phyloP scores from a whole-genome alignment of 306 rosid genomes.

The Biancaea sappan region DNA sequence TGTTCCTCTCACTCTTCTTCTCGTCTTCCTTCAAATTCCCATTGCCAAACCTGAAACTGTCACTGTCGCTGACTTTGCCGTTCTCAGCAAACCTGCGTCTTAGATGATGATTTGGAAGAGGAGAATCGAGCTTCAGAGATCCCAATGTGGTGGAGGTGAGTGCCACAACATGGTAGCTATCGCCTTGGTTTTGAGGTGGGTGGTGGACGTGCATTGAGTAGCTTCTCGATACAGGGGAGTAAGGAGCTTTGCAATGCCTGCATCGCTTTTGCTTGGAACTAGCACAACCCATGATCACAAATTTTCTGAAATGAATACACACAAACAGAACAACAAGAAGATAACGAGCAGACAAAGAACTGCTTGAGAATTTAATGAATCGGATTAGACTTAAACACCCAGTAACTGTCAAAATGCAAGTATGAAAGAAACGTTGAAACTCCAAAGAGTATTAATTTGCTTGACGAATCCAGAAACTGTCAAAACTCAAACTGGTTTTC shows the following conservation, averaged over 20 bases:
- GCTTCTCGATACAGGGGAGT: slow-evolving; percentile 66
- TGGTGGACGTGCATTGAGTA: slow-evolving; percentile 84
- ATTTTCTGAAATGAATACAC: background rate
- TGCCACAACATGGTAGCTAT: slow-evolving; percentile 81
- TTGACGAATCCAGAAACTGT: background rate
- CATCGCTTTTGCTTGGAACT: slow-evolving; percentile 74
- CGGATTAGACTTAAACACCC: background rate
- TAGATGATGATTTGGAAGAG: background rate
- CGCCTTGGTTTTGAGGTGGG: slow-evolving; percentile 64
- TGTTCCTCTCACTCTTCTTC: background rate
- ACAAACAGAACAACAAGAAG: background rate
- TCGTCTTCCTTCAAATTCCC: background rate
- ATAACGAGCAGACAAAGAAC: too few species aligned
- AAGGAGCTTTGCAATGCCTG: slow-evolving; percentile 55
- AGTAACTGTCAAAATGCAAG: too few species aligned
- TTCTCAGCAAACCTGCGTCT: background rate
- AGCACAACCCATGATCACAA: slow-evolving; percentile 74
- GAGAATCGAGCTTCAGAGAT: slow-evolving; percentile 51
- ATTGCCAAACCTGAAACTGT: slow-evolving; percentile 16
- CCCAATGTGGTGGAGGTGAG: slow-evolving; percentile 88
- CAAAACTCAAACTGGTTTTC: slow-evolving; percentile 15
- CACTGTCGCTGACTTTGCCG: background rate
- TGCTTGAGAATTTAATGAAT: too few species aligned
- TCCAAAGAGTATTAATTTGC: background rate
- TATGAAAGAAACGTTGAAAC: background rate